Conservation (phyloP, 495 filamentous ascomycete genomes). For the Copromyces sp. region DNA sequence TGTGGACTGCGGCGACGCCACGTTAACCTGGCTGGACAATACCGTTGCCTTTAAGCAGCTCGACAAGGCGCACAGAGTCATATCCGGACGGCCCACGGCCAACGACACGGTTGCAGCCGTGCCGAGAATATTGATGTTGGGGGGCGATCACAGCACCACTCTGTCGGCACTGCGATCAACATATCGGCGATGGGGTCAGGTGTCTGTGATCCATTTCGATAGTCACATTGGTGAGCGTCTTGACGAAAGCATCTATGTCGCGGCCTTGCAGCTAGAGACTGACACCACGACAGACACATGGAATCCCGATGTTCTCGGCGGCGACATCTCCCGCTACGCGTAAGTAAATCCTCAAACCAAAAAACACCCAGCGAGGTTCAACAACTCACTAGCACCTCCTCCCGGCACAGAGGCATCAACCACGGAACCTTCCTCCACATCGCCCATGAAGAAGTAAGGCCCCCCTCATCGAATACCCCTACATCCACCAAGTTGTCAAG, state of each 20-base stretch:
- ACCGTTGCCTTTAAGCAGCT: slow-evolving; percentile 65
- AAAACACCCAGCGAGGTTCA: not conserved
- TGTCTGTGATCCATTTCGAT: slow-evolving; percentile 66
- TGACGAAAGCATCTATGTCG: not conserved
- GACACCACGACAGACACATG: slow-evolving; percentile 51
- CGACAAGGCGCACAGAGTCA: slow-evolving; percentile 45
- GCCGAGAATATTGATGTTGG: slow-evolving; percentile 55
- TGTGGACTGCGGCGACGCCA: slow-evolving; percentile 69
- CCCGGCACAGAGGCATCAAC: slow-evolving; percentile 51
- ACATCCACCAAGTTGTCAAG: slow-evolving; percentile 17
- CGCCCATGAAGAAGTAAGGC: slow-evolving; percentile 31
- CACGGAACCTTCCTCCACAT: slow-evolving; percentile 62
- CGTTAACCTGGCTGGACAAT: slow-evolving; percentile 60
- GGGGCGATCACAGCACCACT: slow-evolving; percentile 57
- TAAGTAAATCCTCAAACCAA: slow-evolving; percentile 9
- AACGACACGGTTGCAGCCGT: slow-evolving; percentile 20
- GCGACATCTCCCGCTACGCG: slow-evolving; percentile 34
- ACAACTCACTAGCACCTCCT: not conserved
- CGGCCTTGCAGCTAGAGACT: not conserved
- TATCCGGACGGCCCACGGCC: slow-evolving; percentile 27
- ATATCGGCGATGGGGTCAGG: slow-evolving; percentile 53
- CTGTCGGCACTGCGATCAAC: slow-evolving; percentile 53
- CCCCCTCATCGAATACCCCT: slow-evolving; percentile 30
- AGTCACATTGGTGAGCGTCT: slow-evolving; percentile 44
- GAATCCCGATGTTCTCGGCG: slow-evolving; percentile 49